Base-by-base conservation (phyloP, 768 basidiomycete species). In the Leccinellum albellum region DNA sequence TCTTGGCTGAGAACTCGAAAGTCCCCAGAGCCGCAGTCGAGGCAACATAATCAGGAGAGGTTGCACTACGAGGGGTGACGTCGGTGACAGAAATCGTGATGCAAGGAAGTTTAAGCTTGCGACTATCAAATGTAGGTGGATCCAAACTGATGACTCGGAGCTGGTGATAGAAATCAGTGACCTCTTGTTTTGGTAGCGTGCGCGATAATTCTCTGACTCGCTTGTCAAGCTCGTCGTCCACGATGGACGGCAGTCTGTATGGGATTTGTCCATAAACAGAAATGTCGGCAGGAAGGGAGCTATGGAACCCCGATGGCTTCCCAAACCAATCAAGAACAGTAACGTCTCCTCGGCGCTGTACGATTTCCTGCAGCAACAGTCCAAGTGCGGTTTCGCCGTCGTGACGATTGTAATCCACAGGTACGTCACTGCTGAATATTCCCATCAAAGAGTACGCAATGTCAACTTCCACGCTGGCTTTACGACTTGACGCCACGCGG, bases 251-350 rank as follows among this genome's bases (percentile, higher is more conserved):
- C 6, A 51, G 17, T 8, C 12, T 35, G 20, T 62, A 53, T 12
- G 48, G 40, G 10, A 26, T 6, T n/a, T 24, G 60, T 8, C n/a
- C 17, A 54, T 65, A 65, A 12, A 58, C 63, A 1, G 64, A 45
- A 29, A 64, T 50, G 1, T 55, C 23, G 10, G 64, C 53, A 9
- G 64, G 64, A 5, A 65, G 26, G 28, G 48, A 53, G 32, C 58
- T 63, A 24, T 65, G 47, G 26, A 66, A 65, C 8, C 23, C 49
- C 0, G 64, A 65, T 28, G 61, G 17, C n/a, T 35, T 20, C 23
- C 64, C 64, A 12, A 56, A 15, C 64, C 64, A 65, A 54, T 66
- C 64, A 2, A 65, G 55, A n/a, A 61, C 60, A 12, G 58, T 54
- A 4, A 45, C 28, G 10, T 62, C 64, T 14, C 58, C 54, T 24